phyloP scores from a whole-genome alignment of 768 basidiomycete species.

The Calvatia gigantea region DNA sequence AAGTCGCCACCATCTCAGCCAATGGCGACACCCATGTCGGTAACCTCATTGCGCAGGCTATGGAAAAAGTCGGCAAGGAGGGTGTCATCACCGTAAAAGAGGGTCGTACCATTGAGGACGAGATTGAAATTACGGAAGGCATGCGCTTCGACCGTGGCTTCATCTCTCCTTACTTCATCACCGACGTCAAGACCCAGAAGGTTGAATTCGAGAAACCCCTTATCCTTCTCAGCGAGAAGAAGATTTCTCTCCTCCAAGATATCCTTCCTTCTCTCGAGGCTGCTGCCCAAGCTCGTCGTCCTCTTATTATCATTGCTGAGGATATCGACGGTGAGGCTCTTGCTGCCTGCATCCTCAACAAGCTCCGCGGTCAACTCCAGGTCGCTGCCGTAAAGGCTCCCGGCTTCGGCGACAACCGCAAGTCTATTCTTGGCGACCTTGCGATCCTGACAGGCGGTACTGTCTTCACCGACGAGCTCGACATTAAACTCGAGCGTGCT shows the following conservation, averaged over 20 bases:
- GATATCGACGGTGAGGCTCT: constrained; percentile 98
- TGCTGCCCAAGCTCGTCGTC: constrained; percentile 78
- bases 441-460: constrained; percentile 97
- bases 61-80: constrained; percentile 99
- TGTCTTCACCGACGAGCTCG: constrained; percentile 95
- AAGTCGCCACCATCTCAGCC: constrained; percentile 95
- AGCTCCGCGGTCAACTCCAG: constrained; percentile 95
- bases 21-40: constrained; percentile 85
- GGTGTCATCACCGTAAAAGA: constrained; percentile 99
- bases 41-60: constrained; percentile 93
- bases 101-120: constrained; percentile 95
- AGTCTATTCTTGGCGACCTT: constrained; percentile 94
- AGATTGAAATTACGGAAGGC: constrained; percentile 99
- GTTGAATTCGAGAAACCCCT: constrained; percentile 97
- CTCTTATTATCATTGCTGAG: constrained; percentile 95
- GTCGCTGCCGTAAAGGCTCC: constrained; percentile 96
- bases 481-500: constrained; percentile 94
- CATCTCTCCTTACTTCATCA: constrained; percentile 98
- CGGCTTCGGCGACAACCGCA: constrained; percentile 99
- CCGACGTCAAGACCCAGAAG: constrained; percentile 94
- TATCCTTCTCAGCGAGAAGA: constrained; percentile 95
- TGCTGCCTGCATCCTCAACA: constrained; percentile 98
- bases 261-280: constrained; percentile 89
- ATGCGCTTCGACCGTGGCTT: constrained; percentile 99
- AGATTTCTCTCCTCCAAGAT: constrained; percentile 92